Conservation (phyloP, 371 early-diverging fungal genomes). For the Saksenaea vasiformis region DNA sequence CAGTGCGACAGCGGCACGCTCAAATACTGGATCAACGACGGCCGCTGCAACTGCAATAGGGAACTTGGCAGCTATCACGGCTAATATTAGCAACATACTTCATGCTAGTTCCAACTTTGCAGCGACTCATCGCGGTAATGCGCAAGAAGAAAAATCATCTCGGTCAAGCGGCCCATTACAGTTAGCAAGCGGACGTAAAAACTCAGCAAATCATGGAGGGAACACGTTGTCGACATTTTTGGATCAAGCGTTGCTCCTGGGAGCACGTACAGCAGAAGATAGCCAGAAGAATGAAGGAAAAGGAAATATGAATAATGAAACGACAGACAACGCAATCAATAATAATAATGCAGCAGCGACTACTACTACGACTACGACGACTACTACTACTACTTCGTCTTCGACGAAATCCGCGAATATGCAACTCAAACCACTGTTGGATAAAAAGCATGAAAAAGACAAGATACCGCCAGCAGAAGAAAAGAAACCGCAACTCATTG, state of each 20-base stretch:
- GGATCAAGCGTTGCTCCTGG: conserved; percentile 10
- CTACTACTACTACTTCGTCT: not conserved
- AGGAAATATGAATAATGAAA: not conserved
- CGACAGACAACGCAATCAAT: conserved; percentile 7
- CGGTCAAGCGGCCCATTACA: conserved; percentile 11
- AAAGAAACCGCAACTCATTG: conserved; percentile 41
- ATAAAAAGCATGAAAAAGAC: not conserved
- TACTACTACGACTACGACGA: not conserved
- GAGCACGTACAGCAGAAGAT: not conserved
- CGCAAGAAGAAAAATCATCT: conserved; percentile 24
- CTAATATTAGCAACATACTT: conserved; percentile 34
- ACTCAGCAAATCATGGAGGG: not conserved
- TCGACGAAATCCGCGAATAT: not conserved
- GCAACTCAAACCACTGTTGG: not conserved
- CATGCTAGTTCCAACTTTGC: conserved; percentile 11
- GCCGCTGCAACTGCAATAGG: conserved; percentile 36
- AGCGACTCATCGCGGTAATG: conserved; percentile 20
- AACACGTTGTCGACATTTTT: conserved; percentile 1
- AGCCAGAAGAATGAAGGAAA: not conserved
- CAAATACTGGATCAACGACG: not conserved
- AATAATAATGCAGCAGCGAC: not conserved
- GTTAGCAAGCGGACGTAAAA: conserved; percentile 19
- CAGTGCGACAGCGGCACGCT: conserved; percentile 14
- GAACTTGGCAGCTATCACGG: conserved; percentile 37
- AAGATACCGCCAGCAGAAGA: not conserved